Base-by-base conservation (phyloP, 2,329 filamentous ascomycete species). In the Colletotrichum sp. region DNA sequence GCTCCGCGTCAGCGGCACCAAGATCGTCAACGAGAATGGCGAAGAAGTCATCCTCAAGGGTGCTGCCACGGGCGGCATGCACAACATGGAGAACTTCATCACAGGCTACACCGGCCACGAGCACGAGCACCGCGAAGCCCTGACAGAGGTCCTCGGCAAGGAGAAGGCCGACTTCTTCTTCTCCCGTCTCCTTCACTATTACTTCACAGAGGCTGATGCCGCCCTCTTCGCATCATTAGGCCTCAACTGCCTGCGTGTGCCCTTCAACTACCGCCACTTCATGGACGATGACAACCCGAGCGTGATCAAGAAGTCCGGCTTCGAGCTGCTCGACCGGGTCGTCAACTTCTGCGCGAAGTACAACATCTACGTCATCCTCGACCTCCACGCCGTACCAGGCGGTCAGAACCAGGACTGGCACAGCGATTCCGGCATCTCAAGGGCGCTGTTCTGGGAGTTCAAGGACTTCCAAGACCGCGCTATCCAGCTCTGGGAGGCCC, bases 91-190 rank as follows among this genome's bases (percentile, higher is more conserved):
- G 81, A 92, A 92, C 80, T 92, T 92, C 85, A 92, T 93, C 78
- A 91, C 89, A 1, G 91, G 91, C n/a, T 93, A 89, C 77, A 85
- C 90, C 7, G 91, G 90, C 24, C 89, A 91, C 71, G 91, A 93
- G 80, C 85, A 85, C n/a, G 87, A 92, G 76, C 89, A 91, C 77
- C 88, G 90, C 10, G 86, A 86, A 4, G 87, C 89, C 3, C 87
- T 93, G 82, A 82, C 87, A 1, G 85, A 88, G 71, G 88, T 90
- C 0, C 83, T 93, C 0, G 91, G 91, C 2, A 79, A 87, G 64
- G 87, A 92, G 68, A 92, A 91, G 79, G 88, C 90, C 70, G 86
- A 91, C 13, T 92, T 88, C 83, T 92, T 92, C 83, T 92, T 92
- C 78, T 89, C 91, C 77, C 88, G 87, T 75, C 88, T 88, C 78